Conservation (phyloP, 148 eudicot species). For the Camellia granthamiana region DNA sequence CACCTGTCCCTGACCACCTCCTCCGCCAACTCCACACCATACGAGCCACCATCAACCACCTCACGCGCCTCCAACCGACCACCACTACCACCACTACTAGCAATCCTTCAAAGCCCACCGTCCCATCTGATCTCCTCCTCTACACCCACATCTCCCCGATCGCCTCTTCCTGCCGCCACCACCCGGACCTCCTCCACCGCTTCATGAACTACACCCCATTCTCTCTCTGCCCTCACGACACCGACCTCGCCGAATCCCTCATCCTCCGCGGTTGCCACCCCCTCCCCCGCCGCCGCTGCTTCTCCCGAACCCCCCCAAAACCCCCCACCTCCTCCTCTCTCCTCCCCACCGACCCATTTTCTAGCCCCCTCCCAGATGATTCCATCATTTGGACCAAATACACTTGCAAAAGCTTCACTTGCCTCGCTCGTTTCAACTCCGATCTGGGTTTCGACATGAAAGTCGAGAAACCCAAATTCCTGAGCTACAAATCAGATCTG, state of each 20-base stretch:
- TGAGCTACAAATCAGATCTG: slow-evolving; percentile 49
- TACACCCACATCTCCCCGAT: slow-evolving; percentile 58
- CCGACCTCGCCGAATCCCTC: slow-evolving; percentile 54
- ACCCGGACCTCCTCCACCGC: slow-evolving; percentile 59
- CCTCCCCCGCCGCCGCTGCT: slow-evolving; percentile 77
- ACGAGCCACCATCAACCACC: slow-evolving; percentile 91
- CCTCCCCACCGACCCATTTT: slow-evolving; percentile 37
- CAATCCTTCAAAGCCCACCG: slow-evolving; percentile 14
- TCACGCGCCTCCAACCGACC: slow-evolving; percentile 65
- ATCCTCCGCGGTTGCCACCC: slow-evolving; percentile 91
- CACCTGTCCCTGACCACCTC: slow-evolving; percentile 63
- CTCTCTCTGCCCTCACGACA: slow-evolving; percentile 48
- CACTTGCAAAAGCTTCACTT: slow-evolving; percentile 58
- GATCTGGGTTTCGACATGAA: slow-evolving; percentile 57
- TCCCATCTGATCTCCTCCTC: slow-evolving; percentile 70
- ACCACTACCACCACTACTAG: slow-evolving; percentile 16
- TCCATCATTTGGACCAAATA: slow-evolving; percentile 39
- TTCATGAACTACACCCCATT: slow-evolving; percentile 80
- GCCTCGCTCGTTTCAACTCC: slow-evolving; percentile 35
- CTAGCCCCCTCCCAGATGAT: slow-evolving; percentile 38
- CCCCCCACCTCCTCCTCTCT: slow-evolving; percentile 11
- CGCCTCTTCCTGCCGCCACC: slow-evolving; percentile 59
- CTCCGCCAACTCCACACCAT: slow-evolving; percentile 73
- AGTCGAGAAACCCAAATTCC: slow-evolving; percentile 35
- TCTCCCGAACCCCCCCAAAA: slow-evolving; percentile 32